phyloP scores from a whole-genome alignment of 139 green algal species.

The Prasinococcaceae sp. region DNA sequence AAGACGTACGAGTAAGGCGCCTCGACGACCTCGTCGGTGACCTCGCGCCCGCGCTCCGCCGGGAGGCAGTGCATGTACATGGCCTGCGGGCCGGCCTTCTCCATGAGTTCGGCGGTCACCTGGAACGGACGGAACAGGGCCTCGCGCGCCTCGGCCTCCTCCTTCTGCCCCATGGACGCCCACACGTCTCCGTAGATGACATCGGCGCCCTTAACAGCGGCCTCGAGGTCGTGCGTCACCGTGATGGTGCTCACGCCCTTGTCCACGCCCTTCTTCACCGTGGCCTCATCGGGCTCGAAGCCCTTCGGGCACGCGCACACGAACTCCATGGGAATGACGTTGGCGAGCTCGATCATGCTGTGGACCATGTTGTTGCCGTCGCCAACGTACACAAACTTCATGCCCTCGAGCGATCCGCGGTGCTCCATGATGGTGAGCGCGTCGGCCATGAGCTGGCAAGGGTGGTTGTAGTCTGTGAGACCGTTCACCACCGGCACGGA shows the following conservation, averaged over 20 bases:
- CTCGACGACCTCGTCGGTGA: slow-evolving; percentile 87
- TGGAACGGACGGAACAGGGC: slow-evolving; percentile 77
- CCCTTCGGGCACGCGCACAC: slow-evolving; percentile 77
- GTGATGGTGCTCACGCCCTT: slow-evolving; percentile 37
- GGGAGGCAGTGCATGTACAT: slow-evolving; percentile 98
- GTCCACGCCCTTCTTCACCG: slow-evolving; percentile 40
- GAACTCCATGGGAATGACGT: slow-evolving; percentile 76
- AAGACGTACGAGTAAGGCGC: slow-evolving; percentile 71
- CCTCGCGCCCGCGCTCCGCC: slow-evolving; percentile 80
- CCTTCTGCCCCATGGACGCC: slow-evolving; percentile 97
- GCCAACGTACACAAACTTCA: slow-evolving; percentile 86
- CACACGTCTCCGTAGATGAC: slow-evolving; percentile 98
- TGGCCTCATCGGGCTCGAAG: slow-evolving; percentile 72
- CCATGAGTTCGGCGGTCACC: slow-evolving; percentile 82
- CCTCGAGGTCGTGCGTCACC: slow-evolving; percentile 46
- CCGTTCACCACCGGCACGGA: slow-evolving; percentile 87
- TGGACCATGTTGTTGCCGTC: slow-evolving; percentile 99
- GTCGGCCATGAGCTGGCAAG: slow-evolving; percentile 94
- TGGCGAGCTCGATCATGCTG: slow-evolving; percentile 81
- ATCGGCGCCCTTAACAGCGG: slow-evolving; percentile 78
- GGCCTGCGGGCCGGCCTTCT: slow-evolving; percentile 55
- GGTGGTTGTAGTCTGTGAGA: slow-evolving; percentile 99
- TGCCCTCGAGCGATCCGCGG: slow-evolving; percentile 58
- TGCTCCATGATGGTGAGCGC: slow-evolving; percentile 78
- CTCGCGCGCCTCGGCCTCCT: slow-evolving; percentile 63